phyloP scores from a whole-genome alignment of 1,284 basidiomycete species.

The Pholiota adiposa region DNA sequence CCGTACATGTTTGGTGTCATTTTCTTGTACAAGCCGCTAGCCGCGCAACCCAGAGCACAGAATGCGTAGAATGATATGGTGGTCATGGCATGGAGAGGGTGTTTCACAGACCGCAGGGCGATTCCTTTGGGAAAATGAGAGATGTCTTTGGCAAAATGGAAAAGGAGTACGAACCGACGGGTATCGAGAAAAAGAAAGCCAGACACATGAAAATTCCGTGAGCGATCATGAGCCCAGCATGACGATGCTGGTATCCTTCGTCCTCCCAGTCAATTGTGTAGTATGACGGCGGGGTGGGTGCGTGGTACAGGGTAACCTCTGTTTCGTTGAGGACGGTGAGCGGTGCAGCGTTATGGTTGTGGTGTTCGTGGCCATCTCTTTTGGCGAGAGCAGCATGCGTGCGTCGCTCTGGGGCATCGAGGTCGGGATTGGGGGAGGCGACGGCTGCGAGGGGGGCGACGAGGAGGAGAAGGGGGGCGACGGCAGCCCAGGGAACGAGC shows the following conservation, averaged over 20 bases:
- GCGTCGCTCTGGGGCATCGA: neutral
- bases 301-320: conserved; percentile 62
- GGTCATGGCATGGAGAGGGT: conserved; percentile 59
- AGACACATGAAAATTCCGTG: conserved; percentile 72
- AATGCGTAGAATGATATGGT: conserved; percentile 62
- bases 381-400: neutral
- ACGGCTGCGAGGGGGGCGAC: neutral
- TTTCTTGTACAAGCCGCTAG: conserved; percentile 71
- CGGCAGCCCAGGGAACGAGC: conserved; percentile 31
- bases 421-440: conserved; percentile 9
- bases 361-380: conserved; percentile 33
- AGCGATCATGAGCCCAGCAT: conserved; percentile 67
- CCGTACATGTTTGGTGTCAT: conserved; percentile 80
- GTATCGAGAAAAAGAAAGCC: conserved; percentile 79
- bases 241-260: conserved; percentile 44
- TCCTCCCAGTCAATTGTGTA: conserved; percentile 76
- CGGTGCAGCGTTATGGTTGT: conserved; percentile 52
- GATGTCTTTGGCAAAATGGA: neutral
- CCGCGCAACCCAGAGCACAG: conserved; percentile 60
- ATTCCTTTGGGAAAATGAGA: conserved; percentile 48
- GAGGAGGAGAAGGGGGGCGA: conserved; percentile 18
- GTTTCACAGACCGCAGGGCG: conserved; percentile 72
- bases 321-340: conserved; percentile 73
- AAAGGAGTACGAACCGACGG: conserved; percentile 56
- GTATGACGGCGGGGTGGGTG: conserved; percentile 76